Evolutionary conservation across 208 protist genomes (phyloP).

Genomic region (Trypanosoma scelopori): DNA sequence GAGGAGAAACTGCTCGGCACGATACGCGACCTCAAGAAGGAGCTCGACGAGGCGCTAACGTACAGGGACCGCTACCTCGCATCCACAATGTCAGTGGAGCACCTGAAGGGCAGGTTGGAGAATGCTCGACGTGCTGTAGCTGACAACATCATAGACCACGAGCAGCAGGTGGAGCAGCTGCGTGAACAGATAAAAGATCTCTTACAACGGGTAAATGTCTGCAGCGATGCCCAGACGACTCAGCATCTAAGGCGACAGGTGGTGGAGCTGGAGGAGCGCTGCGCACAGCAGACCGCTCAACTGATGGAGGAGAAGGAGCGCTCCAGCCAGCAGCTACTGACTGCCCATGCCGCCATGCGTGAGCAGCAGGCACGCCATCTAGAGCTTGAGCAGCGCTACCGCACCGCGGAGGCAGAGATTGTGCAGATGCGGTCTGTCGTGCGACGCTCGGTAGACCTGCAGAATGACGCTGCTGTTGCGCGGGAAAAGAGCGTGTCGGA

Average conservation of each 20-base stretch:
- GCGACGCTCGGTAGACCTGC: slow-evolving; percentile 61
- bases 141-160: slow-evolving; percentile 61
- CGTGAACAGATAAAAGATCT: slow-evolving; percentile 67
- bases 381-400: slow-evolving; percentile 74
- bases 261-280: slow-evolving; percentile 62
- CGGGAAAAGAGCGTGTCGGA: slow-evolving; percentile 65
- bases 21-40: slow-evolving; percentile 38
- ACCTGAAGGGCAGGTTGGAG: slow-evolving; percentile 58
- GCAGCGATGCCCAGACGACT: slow-evolving; percentile 36
- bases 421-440: slow-evolving; percentile 63
- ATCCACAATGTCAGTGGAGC: slow-evolving; percentile 44
- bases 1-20: slow-evolving; percentile 49
- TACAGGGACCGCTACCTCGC: slow-evolving; percentile 56
- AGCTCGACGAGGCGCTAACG: slow-evolving; percentile 36
- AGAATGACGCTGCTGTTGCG: slow-evolving; percentile 68
- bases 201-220: slow-evolving; percentile 56
- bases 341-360: slow-evolving; percentile 69
- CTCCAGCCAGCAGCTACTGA: slow-evolving; percentile 56
- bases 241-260: slow-evolving; percentile 57
- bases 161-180: slow-evolving; percentile 70
- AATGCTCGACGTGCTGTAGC: slow-evolving; percentile 37
- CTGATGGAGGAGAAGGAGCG: slow-evolving; percentile 65
- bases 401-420: slow-evolving; percentile 54
- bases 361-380: slow-evolving; percentile 71
- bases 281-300: slow-evolving; percentile 39